These are phyloP conservation scores for Pyrenochaeta sp. DNA, from an alignment of 2,329 filamentous ascomycete species.

Conservation along the genomic window DNA sequence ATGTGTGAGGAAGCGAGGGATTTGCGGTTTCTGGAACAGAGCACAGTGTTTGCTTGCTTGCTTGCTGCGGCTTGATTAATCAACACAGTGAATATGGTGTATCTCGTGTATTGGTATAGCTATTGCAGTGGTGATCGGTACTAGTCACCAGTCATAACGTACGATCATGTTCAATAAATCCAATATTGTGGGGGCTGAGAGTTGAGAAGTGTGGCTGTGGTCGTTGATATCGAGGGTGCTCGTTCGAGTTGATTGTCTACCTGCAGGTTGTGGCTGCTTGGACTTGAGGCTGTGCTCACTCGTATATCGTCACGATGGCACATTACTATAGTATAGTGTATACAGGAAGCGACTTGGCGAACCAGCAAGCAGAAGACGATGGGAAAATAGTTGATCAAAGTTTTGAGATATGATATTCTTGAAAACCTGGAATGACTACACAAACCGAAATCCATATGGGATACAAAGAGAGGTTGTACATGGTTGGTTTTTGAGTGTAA, in stretches of 20 bases:
- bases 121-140: no score
- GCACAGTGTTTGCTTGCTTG: not conserved
- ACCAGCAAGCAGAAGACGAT: no score
- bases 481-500: not conserved
- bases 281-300: not conserved
- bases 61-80: not conserved
- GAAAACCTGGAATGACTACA: no score
- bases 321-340: no score
- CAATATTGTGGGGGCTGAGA: conserved; percentile 2
- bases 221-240: not conserved
- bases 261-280: not conserved
- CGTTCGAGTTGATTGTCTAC: not conserved
- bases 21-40: no score
- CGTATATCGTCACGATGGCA: not conserved
- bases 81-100: not conserved
- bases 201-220: not conserved
- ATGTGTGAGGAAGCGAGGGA: no score
- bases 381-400: no score
- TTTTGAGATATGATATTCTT: no score
- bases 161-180: not conserved
- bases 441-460: not conserved
- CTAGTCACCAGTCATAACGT: not conserved
- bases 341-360: no score
- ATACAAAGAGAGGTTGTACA: not conserved
- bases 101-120: not conserved